Evolutionary conservation across 805 yeast genomes (phyloP), one percentile per base, ranked within the genome.

Genomic region (Pichia cephalocereana): DNA sequence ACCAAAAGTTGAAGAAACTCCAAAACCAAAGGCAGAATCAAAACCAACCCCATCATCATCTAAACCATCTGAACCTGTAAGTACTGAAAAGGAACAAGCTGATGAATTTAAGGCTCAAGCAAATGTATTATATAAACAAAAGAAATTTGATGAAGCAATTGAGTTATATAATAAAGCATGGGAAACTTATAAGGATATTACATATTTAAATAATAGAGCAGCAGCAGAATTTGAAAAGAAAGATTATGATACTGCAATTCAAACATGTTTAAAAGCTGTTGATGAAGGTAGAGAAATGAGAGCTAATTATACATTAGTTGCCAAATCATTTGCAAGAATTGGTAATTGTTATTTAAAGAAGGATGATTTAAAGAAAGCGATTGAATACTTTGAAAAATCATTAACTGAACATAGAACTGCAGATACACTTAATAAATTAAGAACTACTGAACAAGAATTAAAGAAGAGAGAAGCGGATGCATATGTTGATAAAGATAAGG

Each of bases 191-290:
- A 76, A 81, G 61, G 98, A 93, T 64, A 87, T 91, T 61, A 91
- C 98, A 0, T 93, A 85, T 65, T 75, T 93, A 65, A 93, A 95
- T 74, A 93, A 93, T 75, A 81, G 95, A 61, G 93, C 99, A 38
- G 98, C 99, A 49, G 99, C 99, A 34, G 96, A 93, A 69, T 93
- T 69, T 62, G 99, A 93, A 70, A 88, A 90, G 67, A 96, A 93
- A 53, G 96, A 89, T 61, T 86, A 77, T 60, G 96, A 89, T 49
- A 69, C 82, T 11, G 90, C 96, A 39, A 86, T 93, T 55, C 69
- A 74, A 51, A 87, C 97, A 6, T 83, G 96, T 66, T 70, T 78
- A 57, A 68, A 69, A 44, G 98, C 99, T 27, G 77, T 91, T 53
- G 96, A 87, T 40, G 81, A 86, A 65, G 96, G 96, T 55, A 80